Percentiles rank a stretch among this genome's conserved stretches.
phyloP scores from a whole-genome alignment of 164 flowering plant species.

The Malania oleifera region DNA sequence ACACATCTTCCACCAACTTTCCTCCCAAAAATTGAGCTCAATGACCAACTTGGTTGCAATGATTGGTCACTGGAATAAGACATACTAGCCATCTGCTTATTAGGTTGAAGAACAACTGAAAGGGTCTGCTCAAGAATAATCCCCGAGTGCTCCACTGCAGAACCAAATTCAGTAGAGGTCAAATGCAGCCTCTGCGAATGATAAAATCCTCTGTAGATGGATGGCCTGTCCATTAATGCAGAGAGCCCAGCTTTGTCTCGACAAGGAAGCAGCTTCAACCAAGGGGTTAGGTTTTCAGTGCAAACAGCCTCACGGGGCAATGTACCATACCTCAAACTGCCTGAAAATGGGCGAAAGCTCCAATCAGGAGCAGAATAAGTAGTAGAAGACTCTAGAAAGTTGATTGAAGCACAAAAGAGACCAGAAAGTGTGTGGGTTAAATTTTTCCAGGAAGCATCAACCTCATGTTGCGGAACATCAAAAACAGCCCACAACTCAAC shows the following conservation, averaged over 20 bases:
- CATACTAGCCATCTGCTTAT: slow-evolving; percentile 15
- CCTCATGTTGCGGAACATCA: slow-evolving; percentile 67
- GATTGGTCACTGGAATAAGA: slow-evolving; percentile 22
- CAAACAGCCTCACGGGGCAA: slow-evolving; percentile 99
- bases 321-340: slow-evolving; percentile 75
- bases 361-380: slow-evolving; percentile 71
- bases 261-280: slow-evolving; percentile 97
- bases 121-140: slow-evolving; percentile 77
- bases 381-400: slow-evolving; percentile 83
- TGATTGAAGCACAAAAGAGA: slow-evolving; percentile 93
- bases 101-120: slow-evolving; percentile 84
- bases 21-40: slow-evolving; percentile 80
- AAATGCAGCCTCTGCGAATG: slow-evolving; percentile 84
- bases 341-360: slow-evolving; percentile 48
- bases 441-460: slow-evolving; percentile 89
- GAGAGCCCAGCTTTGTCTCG: slow-evolving; percentile 94
- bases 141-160: slow-evolving; percentile 33
- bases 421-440: slow-evolving; percentile 92
- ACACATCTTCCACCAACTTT: slow-evolving; percentile 52
- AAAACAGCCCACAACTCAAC: slow-evolving; percentile 97
- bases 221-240: slow-evolving; percentile 78
- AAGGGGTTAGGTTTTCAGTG: slow-evolving; percentile 97
- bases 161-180: slow-evolving; percentile 39
- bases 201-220: slow-evolving; percentile 85
- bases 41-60: slow-evolving; percentile 76